Base-by-base conservation (phyloP, 805 yeast genomes). In the Starmera dryadoides region DNA sequence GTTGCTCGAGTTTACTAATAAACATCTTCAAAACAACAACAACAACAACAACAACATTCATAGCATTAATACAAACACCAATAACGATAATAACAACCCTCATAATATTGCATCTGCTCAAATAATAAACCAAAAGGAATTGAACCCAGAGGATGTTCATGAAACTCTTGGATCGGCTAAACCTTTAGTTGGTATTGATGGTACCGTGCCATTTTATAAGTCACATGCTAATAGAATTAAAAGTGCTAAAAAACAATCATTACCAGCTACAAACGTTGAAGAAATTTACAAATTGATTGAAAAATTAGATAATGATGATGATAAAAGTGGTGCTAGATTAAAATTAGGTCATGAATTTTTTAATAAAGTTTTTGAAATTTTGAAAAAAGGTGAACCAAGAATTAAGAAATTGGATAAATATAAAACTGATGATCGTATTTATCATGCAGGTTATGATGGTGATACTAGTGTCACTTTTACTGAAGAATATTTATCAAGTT, bases 371-470 rank as follows among this genome's bases (percentile, higher is more conserved):
- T 72, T 77, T 46, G 55, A 63, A 4, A 57, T 64, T 3, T 50
- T 72, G 38, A 52, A 62, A 36, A 53, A 60, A 15, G 70, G 71
- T 11, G 62, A 59, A 45, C 86, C 86, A 1, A 47, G 57, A 6
- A 58, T 74, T 3, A 52, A 56, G 1, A 58, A 62, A 19, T 57
- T 80, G 34, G 62, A 62, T 21, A 59, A 58, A 7, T 79, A 77
- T 52, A 60, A 59, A 22, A 59, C 70, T 10, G 62, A 64, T 3
- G 65, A 72, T 10, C 57, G 78, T 42, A 73, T 75, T 20, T 73
- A 71, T 45, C 79, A 74, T 46, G 79, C 80, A 1, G 68, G 77
- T 20, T 77, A 73, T 49, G 75, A 63, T 42, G 59, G 55, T 4
- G 45, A 52, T 15, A 55, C 63, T 14, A 64, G 40, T 22, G 71